Percentiles rank a stretch among this genome's conserved stretches.
These are phyloP conservation scores for Solanum chaucha DNA, from an alignment of 257 asterid species.

Conservation along the genomic window DNA sequence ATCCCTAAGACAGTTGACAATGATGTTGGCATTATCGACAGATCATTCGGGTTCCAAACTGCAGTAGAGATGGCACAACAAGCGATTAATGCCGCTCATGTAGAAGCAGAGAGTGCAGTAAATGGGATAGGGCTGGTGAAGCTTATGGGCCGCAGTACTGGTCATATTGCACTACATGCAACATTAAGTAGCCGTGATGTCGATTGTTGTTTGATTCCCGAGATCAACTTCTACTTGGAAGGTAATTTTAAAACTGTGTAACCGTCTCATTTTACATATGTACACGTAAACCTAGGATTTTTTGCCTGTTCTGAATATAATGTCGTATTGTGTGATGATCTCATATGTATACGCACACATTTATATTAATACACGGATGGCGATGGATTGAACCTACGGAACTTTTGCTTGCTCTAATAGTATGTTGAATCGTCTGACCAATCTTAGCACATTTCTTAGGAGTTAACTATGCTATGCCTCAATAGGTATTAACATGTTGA, in stretches of 20 bases:
- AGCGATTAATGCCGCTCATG: conserved; percentile 68
- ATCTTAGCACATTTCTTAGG: background rate
- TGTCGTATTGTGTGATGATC: background rate
- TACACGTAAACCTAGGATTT: background rate
- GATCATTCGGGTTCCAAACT: conserved; percentile 74
- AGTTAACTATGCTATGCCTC: background rate
- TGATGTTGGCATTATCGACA: conserved; percentile 67
- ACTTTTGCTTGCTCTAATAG: background rate
- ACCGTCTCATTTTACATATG: background rate
- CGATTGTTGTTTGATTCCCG: conserved; percentile 78
- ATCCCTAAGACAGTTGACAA: conserved; percentile 82
- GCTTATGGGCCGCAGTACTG: conserved; percentile 86
- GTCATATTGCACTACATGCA: conserved; percentile 72
- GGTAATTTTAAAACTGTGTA: conserved; percentile 11
- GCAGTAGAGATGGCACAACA: conserved; percentile 92
- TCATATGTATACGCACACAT: background rate
- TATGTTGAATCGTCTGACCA: background rate
- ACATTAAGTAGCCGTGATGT: conserved; percentile 74
- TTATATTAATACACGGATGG: background rate
- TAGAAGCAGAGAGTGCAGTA: conserved; percentile 71
- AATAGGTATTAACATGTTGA: background rate
- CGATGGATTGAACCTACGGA: background rate
- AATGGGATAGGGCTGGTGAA: conserved; percentile 76
- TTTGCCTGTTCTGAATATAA: background rate
- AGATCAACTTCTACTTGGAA: conserved; percentile 49